Percentiles rank a stretch among this genome's conserved stretches.
These are phyloP conservation scores for Lotmaria passim DNA, from an alignment of 208 protist species.

Conservation along the genomic window DNA sequence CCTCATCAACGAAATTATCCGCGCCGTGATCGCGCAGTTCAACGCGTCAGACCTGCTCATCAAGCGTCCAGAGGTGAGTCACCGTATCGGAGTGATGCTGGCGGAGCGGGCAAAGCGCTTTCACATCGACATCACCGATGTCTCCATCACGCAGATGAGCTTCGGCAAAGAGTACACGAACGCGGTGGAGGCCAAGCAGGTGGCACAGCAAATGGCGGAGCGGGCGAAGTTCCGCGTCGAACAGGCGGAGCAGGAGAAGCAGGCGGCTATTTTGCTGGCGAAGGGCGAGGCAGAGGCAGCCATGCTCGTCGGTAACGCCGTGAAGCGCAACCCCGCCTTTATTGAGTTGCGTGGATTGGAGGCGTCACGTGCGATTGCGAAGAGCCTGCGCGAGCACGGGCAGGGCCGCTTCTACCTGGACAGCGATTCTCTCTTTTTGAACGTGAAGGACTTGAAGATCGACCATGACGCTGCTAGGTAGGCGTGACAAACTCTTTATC, in stretches of 20 bases:
- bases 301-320: conserved; percentile 88
- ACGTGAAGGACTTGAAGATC: conserved; percentile 60
- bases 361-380: conserved; percentile 92
- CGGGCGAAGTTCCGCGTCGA: conserved; percentile 95
- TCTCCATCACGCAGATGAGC: conserved; percentile 97
- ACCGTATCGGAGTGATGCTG: conserved; percentile 93
- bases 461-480: conserved; percentile 29
- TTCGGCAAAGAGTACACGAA: conserved; percentile 96
- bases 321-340: conserved; percentile 91
- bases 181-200: conserved; percentile 96
- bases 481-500: not conserved
- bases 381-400: conserved; percentile 77
- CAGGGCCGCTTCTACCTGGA: conserved; percentile 81
- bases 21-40: conserved; percentile 98
- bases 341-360: conserved; percentile 94
- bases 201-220: conserved; percentile 97
- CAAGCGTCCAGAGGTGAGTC: conserved; percentile 94
- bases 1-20: conserved; percentile 99
- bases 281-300: conserved; percentile 94
- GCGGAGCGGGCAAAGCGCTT: conserved; percentile 96
- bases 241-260: conserved; percentile 95
- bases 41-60: conserved; percentile 98
- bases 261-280: conserved; percentile 92
- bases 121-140: conserved; percentile 97
- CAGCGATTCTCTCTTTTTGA: conserved; percentile 82